Evolutionary conservation across 108 stramenopile species (phyloP).

Genomic region (Pseudonitzschia multistriata): DNA sequence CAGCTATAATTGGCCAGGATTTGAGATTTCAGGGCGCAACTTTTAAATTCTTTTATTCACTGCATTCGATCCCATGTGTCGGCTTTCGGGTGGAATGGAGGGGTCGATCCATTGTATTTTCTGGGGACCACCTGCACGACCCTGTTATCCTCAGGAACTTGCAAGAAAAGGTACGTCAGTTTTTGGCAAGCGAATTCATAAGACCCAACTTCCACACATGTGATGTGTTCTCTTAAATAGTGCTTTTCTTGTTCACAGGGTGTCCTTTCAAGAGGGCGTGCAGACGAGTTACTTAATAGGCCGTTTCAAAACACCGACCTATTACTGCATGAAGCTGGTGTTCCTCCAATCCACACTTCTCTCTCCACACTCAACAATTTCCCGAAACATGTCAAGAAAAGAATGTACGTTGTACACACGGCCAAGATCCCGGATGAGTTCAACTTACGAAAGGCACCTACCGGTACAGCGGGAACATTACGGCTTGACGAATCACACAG

Average conservation of each 20-base stretch:
- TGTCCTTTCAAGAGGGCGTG: constrained; percentile 70
- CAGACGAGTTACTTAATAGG: constrained; percentile 76
- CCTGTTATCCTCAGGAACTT: constrained; percentile 71
- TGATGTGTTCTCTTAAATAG: not conserved
- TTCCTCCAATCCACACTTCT: constrained; percentile 93
- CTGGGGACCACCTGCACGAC: constrained; percentile 91
- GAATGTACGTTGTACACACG: constrained; percentile 94
- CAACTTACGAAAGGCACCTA: constrained; percentile 78
- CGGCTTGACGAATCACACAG: constrained; percentile 59
- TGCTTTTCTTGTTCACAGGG: constrained; percentile 42
- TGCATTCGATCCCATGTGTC: constrained; percentile 92
- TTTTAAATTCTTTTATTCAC: constrained; percentile 88
- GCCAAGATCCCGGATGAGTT: constrained; percentile 68
- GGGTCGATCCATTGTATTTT: constrained; percentile 87
- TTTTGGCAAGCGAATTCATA: not conserved
- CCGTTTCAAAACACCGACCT: constrained; percentile 87
- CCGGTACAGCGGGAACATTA: constrained; percentile 87
- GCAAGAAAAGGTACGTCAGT: constrained; percentile 47
- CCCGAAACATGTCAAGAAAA: constrained; percentile 69
- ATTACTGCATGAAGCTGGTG: constrained; percentile 90
- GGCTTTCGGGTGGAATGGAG: constrained; percentile 90
- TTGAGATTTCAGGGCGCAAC: constrained; percentile 85
- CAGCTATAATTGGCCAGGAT: constrained; percentile 87
- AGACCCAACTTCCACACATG: not conserved
- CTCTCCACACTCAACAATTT: constrained; percentile 73